These are phyloP conservation scores for Globisporangium acanthophoron DNA, from an alignment of 352 stramenopile genomes.

Conservation along the genomic window DNA sequence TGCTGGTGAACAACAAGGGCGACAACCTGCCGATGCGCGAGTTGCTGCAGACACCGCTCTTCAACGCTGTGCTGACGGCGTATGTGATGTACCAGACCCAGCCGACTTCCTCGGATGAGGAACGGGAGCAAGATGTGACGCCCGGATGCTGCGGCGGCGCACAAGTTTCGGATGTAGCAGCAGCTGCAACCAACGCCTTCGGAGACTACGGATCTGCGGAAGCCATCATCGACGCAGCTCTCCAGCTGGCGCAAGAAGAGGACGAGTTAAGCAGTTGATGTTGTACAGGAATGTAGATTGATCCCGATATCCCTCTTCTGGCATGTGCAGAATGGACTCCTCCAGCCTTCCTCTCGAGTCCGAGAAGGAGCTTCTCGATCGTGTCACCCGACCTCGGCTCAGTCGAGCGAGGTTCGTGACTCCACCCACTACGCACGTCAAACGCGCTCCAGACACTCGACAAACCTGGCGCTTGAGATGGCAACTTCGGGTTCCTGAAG, in stretches of 20 bases:
- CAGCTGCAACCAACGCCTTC: slow-evolving; percentile 12
- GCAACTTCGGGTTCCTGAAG: slow-evolving; percentile 51
- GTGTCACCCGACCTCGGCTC: slow-evolving; percentile 23
- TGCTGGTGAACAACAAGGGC: slow-evolving; percentile 57
- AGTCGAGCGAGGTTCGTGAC: background rate
- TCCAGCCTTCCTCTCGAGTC: slow-evolving; percentile 7
- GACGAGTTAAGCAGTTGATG: slow-evolving; percentile 31
- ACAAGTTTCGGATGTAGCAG: slow-evolving; percentile 5
- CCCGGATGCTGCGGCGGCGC: background rate
- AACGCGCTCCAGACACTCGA: background rate
- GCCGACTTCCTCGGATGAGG: slow-evolving; percentile 5
- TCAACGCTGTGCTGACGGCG: slow-evolving; percentile 55
- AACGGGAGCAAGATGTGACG: background rate
- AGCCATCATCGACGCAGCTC: slow-evolving; percentile 47
- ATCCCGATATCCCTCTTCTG: background rate
- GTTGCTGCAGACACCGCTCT: slow-evolving; percentile 54
- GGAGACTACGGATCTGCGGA: slow-evolving; percentile 33
- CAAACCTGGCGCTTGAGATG: slow-evolving; percentile 1
- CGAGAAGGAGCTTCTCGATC: slow-evolving; percentile 44
- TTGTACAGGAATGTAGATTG: background rate
- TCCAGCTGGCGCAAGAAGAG: slow-evolving; percentile 58
- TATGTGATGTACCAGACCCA: slow-evolving; percentile 53
- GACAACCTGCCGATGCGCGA: slow-evolving; percentile 62
- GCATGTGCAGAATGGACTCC: no score
- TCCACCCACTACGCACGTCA: background rate